These are phyloP conservation scores for Gymnopilus junonius DNA, from an alignment of 768 basidiomycete genomes.

Conservation along the genomic window DNA sequence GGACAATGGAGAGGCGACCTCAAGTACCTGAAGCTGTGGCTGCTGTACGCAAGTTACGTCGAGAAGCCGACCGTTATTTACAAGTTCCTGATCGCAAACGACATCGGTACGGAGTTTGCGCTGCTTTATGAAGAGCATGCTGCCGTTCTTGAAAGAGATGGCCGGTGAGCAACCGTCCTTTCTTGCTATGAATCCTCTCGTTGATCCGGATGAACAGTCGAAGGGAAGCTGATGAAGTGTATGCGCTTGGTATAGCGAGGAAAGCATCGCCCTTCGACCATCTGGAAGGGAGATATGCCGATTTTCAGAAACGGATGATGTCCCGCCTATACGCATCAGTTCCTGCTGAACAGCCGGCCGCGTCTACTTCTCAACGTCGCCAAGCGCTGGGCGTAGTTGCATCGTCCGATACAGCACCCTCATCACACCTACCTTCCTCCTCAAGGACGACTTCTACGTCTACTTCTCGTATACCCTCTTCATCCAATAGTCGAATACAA, in stretches of 20 bases:
- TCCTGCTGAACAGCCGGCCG: constrained; percentile 39
- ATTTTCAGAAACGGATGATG: constrained; percentile 95
- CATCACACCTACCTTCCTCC: constrained; percentile 38
- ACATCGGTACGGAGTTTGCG: constrained; percentile 83
- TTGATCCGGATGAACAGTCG: constrained; percentile 50
- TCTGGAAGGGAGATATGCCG: constrained; percentile 74
- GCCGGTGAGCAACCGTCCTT: constrained; percentile 55
- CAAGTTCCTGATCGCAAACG: constrained; percentile 87
- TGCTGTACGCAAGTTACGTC: constrained; percentile 90
- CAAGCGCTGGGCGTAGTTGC: constrained; percentile 46
- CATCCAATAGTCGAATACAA: constrained; percentile 62
- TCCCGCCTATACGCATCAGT: constrained; percentile 44
- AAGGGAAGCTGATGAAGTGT: constrained; percentile 87
- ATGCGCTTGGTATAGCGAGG: constrained; percentile 86
- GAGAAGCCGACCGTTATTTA: constrained; percentile 90
- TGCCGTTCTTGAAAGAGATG: constrained; percentile 77
- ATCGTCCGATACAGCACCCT: constrained; percentile 42
- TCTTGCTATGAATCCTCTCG: constrained; percentile 1
- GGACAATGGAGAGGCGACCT: constrained; percentile 79
- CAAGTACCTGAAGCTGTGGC: constrained; percentile 93
- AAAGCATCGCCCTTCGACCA: constrained; percentile 81
- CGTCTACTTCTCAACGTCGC: constrained; percentile 36
- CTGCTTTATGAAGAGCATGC: constrained; percentile 95
- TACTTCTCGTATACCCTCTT: constrained; percentile 33
- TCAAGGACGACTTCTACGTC: constrained; percentile 27